Conservation (phyloP, 768 basidiomycete species). For the Suillus subluteus region DNA sequence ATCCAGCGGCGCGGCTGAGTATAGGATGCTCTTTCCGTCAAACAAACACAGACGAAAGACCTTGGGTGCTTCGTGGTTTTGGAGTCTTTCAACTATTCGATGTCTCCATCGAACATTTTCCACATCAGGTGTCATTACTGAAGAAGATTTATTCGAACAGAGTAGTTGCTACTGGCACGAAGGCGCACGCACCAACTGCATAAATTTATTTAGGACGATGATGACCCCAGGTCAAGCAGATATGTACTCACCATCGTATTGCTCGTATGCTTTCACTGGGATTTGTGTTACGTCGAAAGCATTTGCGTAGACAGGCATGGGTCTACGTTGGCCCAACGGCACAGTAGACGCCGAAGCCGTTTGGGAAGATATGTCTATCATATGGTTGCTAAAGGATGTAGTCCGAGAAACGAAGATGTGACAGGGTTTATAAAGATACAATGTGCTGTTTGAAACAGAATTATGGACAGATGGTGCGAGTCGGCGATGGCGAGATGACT, state of each 20-base stretch:
- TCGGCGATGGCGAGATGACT: not conserved
- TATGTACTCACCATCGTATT: slow-evolving; percentile 37
- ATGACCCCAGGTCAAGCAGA: not conserved
- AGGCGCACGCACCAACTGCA: slow-evolving; percentile 8
- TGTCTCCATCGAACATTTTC: slow-evolving; percentile 28
- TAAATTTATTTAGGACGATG: slow-evolving; percentile 8
- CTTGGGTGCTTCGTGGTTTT: slow-evolving; percentile 37
- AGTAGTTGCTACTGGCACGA: slow-evolving; percentile 30
- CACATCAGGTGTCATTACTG: slow-evolving; percentile 25
- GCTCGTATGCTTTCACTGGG: slow-evolving; percentile 33
- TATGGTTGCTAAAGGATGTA: not conserved
- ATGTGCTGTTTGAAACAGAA: not conserved
- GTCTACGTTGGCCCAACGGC: slow-evolving; percentile 7
- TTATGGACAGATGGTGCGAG: not conserved
- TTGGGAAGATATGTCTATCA: not conserved
- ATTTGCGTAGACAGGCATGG: slow-evolving; percentile 32
- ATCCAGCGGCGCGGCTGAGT: slow-evolving; percentile 30
- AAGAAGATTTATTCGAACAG: not conserved
- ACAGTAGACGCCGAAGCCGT: not conserved
- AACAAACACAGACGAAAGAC: slow-evolving; percentile 51
- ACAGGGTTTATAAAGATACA: not conserved
- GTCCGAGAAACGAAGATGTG: not conserved
- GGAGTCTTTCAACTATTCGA: slow-evolving; percentile 39
- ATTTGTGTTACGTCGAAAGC: slow-evolving; percentile 36
- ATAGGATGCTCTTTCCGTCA: slow-evolving; percentile 49